Evolutionary conservation across 129 eudicot genomes (phyloP).

Genomic region (Cynara cardunculus): DNA sequence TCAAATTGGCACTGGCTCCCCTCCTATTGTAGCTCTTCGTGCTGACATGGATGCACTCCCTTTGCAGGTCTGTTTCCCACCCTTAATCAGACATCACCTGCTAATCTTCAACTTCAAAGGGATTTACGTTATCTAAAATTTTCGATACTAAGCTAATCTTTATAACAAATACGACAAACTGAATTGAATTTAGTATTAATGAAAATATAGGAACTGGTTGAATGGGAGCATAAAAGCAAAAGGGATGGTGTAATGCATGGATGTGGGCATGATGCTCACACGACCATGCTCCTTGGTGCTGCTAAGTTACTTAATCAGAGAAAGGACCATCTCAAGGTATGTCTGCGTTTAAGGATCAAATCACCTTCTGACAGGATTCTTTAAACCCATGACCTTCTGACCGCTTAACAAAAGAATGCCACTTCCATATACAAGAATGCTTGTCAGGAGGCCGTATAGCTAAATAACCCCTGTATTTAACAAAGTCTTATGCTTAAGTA

Average conservation of each 20-base stretch:
- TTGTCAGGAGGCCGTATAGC: neutral
- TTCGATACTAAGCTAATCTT: neutral
- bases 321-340: conserved; percentile 62
- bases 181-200: no score
- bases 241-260: conserved; percentile 81
- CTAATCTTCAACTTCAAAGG: neutral
- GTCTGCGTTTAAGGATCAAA: neutral
- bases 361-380: no score
- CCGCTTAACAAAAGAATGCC: neutral
- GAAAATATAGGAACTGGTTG: conserved; percentile 61
- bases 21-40: conserved; percentile 77
- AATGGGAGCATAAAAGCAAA: conserved; percentile 95
- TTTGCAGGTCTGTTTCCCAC: conserved; percentile 46
- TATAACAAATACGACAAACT: no score
- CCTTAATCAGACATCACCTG: neutral
- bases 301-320: conserved; percentile 81
- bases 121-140: neutral
- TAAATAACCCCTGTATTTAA: neutral
- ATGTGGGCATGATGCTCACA: conserved; percentile 96
- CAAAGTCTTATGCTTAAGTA: neutral
- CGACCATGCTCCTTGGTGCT: conserved; percentile 93
- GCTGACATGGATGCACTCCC: conserved; percentile 96
- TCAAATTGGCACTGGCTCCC: conserved; percentile 65
- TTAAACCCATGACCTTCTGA: neutral
- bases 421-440: neutral